Base-by-base conservation (phyloP, 176 grass and related monocot genomes). In the Oryza coarctata region DNA sequence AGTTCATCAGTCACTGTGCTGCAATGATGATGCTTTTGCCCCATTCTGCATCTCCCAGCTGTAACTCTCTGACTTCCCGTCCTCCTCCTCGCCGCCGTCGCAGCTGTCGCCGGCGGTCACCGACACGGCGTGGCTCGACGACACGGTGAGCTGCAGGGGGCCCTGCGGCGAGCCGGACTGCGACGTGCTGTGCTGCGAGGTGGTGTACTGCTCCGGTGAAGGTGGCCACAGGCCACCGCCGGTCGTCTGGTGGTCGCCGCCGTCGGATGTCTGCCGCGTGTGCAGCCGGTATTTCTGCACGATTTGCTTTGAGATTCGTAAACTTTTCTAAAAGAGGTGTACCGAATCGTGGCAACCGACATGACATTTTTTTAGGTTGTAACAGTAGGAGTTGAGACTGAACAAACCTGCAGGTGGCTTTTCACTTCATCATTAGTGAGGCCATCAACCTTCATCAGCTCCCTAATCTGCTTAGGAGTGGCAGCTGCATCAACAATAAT, bases 361-460 rank as follows among this genome's bases (percentile, higher is more conserved):
- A n/a, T 8, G 6, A 22, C 7, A 55, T 7, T 52, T 22, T 22
- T 52, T 52, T 55, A 55, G 20, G 20, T 22, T 47, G 50, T 12
- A 60, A 70, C 12, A 64, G 41, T 32, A 13, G 70, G 57, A 43
- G 83, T 11, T 72, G 36, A 15, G 32, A 25, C 2, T 9, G 22
- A 74, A 74, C 44, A 47, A 44, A 93, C 94, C 88, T 97, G 94
- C 50, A 97, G 83, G 82, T 97, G 94, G 86, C 94, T 97, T 73
- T 97, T 97, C 23, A 97, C 94, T 83, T 97, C 94, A 20, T 97
- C 94, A 35, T 97, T 97, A 2, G 94, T 97, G 34, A 97, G 91
- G 49, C 87, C 94, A 32, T 97, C 92, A 30, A 97, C 94, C 78
- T 94, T 97, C 94, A 97, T 97, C 80, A 92, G 49, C 66, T 97